phyloP scores from a whole-genome alignment of 805 yeast species.

The Sugiyamaella valdiviana region DNA sequence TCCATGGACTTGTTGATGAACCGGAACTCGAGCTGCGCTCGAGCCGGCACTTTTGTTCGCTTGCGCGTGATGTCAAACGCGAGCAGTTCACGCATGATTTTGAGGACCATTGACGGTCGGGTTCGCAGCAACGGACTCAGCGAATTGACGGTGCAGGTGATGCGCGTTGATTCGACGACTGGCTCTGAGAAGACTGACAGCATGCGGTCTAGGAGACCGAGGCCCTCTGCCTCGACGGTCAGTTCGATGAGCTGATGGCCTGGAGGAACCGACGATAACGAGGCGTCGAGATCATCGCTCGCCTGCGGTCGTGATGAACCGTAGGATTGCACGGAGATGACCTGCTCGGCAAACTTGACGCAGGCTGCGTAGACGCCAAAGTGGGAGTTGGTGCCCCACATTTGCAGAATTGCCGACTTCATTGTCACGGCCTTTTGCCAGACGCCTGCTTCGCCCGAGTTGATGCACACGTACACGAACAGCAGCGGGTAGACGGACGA shows the following conservation, averaged over 20 bases:
- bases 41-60: constrained; percentile 20
- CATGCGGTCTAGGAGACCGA: constrained; percentile 59
- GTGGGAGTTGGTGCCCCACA: constrained; percentile 41
- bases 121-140: constrained; percentile 56
- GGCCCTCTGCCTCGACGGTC: constrained; percentile 64
- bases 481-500: constrained; percentile 42
- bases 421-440: constrained; percentile 56
- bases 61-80: constrained; percentile 42
- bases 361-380: constrained; percentile 59
- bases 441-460: constrained; percentile 33
- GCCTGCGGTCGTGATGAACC: constrained; percentile 32
- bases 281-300: constrained; percentile 33
- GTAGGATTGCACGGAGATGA: constrained; percentile 50
- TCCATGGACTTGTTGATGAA: constrained; percentile 55
- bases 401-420: constrained; percentile 51
- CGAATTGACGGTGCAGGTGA: constrained; percentile 64
- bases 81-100: constrained; percentile 53
- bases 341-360: constrained; percentile 62
- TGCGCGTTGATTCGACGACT: constrained; percentile 39
- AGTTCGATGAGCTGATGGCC: constrained; percentile 61
- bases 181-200: constrained; percentile 40
- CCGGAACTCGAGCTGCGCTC: constrained; percentile 50
- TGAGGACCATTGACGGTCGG: constrained; percentile 51
- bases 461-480: constrained; percentile 36
- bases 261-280: constrained; percentile 45